Conservation (phyloP, 495 filamentous ascomycete species). For the Physcia stellaris region DNA sequence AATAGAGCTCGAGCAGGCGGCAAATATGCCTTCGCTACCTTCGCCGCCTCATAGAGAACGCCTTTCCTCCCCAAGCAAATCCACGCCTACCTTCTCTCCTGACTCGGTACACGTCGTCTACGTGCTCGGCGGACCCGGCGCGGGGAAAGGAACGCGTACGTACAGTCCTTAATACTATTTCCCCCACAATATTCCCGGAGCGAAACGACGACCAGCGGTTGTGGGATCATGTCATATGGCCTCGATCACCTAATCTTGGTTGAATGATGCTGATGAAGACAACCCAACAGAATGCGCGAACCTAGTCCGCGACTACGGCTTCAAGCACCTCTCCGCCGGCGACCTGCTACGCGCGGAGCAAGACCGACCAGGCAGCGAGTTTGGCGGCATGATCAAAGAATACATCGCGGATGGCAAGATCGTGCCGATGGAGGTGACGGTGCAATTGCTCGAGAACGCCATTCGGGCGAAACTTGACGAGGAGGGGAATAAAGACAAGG, state of each 20-base stretch:
- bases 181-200: too few relatives aligned
- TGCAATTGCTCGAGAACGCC: conserved; percentile 80
- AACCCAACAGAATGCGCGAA: conserved; percentile 86
- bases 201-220: too few relatives aligned
- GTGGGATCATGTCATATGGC: too few relatives aligned
- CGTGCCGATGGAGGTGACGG: conserved; percentile 98
- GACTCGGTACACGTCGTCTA: conserved; percentile 69
- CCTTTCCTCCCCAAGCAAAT: conserved; percentile 35
- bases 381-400: conserved; percentile 75
- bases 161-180: too few relatives aligned
- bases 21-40: conserved; percentile 36
- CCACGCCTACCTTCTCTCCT: conserved; percentile 65
- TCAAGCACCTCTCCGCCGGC: conserved; percentile 84
- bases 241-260: too few relatives aligned
- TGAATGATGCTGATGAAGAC: too few relatives aligned
- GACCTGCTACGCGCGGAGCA: conserved; percentile 92
- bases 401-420: conserved; percentile 90
- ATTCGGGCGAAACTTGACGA: conserved; percentile 52
- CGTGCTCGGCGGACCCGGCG: conserved; percentile 42
- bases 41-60: conserved; percentile 22
- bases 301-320: conserved; percentile 79
- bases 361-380: conserved; percentile 66
- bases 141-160: conserved; percentile 50
- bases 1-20: too few relatives aligned
- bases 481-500: conserved; percentile 12